These are phyloP conservation scores for Sambucus nigra DNA, from an alignment of 129 eudicot genomes.

Conservation along the genomic window DNA sequence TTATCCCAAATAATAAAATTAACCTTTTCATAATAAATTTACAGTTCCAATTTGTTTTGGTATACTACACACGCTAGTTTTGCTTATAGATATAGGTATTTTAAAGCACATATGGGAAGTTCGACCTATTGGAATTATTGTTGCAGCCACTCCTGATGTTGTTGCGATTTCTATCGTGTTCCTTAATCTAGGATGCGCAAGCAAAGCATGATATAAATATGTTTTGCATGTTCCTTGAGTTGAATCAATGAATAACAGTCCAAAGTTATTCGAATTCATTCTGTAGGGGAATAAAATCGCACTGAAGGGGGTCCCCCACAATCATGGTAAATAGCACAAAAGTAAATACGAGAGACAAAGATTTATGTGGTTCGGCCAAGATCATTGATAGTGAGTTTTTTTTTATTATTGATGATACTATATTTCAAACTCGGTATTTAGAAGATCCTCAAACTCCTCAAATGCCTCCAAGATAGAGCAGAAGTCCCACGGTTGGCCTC, in stretches of 20 bases:
- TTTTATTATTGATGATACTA: too few species aligned
- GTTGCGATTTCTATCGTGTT: conserved; percentile 5
- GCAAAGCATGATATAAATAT: conserved; percentile 8
- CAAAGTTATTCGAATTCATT: too few species aligned
- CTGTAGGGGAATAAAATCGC: too few species aligned
- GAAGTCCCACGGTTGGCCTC: too few species aligned
- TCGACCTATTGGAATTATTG: conserved; percentile 11
- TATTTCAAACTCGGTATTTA: too few species aligned
- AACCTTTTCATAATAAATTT: background rate
- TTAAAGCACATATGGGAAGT: conserved; percentile 19
- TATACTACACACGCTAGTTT: background rate
- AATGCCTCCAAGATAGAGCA: too few species aligned
- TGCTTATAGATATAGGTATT: background rate
- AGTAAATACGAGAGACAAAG: too few species aligned
- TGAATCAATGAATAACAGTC: conserved; percentile 12
- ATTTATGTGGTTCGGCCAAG: too few species aligned
- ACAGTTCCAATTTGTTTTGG: conserved; percentile 1
- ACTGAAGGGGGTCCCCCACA: too few species aligned
- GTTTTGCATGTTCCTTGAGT: conserved; percentile 6
- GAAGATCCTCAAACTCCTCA: too few species aligned
- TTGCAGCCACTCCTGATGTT: conserved; percentile 14
- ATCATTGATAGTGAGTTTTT: too few species aligned
- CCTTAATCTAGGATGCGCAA: background rate
- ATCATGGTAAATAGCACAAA: too few species aligned
- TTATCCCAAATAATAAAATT: conserved; percentile 19